A percentile compares a stretch with the other conserved stretches of the same genome.
These are phyloP conservation scores for Rhazya stricta DNA, from an alignment of 257 asterid species.

Conservation along the genomic window DNA sequence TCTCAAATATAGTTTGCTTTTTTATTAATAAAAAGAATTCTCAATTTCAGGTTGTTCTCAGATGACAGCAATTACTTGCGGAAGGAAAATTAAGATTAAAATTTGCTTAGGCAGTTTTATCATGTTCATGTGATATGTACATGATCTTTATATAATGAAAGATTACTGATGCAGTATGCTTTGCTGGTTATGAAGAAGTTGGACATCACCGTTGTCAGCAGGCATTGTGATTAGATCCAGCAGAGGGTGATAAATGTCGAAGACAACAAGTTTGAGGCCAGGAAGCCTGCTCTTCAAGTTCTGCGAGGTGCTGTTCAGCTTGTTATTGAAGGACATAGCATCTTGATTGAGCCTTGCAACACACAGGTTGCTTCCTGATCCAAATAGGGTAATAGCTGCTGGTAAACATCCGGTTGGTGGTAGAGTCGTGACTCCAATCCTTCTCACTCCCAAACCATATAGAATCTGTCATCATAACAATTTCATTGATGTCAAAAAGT, in stretches of 20 bases:
- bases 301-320: conserved; percentile 56
- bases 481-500: not conserved
- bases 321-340: conserved; percentile 58
- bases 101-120: not conserved
- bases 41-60: not conserved
- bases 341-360: conserved; percentile 59
- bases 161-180: conserved; percentile 4
- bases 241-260: conserved; percentile 71
- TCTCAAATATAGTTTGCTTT: not conserved
- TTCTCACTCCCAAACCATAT: conserved; percentile 60
- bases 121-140: not conserved
- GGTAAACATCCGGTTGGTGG: conserved; percentile 91
- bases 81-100: not conserved
- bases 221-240: conserved; percentile 53
- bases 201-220: conserved; percentile 44
- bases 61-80: not conserved
- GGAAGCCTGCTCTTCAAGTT: conserved; percentile 45
- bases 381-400: conserved; percentile 68
- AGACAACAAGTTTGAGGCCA: conserved; percentile 72
- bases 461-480: conserved; percentile 34
- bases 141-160: not conserved
- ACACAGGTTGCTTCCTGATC: conserved; percentile 58
- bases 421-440: conserved; percentile 65
- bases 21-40: not conserved
- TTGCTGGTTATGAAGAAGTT: not conserved